phyloP scores from a whole-genome alignment of 352 stramenopile species.

The Phytopythium sindhum region DNA sequence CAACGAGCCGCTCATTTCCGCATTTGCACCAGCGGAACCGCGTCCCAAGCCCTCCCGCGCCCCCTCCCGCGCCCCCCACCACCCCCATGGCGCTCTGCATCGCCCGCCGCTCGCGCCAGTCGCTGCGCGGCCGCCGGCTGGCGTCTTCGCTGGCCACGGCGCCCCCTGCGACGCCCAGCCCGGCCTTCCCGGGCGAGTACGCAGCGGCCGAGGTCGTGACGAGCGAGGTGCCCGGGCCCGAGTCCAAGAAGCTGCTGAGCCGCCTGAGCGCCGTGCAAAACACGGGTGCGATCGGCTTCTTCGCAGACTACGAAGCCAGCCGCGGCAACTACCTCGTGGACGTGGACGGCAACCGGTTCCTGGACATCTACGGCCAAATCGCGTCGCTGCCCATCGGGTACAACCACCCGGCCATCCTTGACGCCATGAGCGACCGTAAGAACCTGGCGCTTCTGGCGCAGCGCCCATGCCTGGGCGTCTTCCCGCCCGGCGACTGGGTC shows the following conservation, averaged over 20 bases:
- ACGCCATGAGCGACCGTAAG: conserved; percentile 50
- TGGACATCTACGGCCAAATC: conserved; percentile 85
- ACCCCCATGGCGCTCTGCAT: conserved; percentile 9
- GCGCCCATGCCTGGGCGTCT: conserved; percentile 71
- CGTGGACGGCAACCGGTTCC: conserved; percentile 79
- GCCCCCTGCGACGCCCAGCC: conserved; percentile 43
- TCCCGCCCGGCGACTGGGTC: conserved; percentile 72
- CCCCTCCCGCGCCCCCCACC: conserved; percentile 8
- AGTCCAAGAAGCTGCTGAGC: conserved; percentile 53
- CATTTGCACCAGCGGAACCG: conserved; percentile 31
- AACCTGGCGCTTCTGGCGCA: conserved; percentile 74
- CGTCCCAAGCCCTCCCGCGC: conserved; percentile 1
- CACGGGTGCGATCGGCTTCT: conserved; percentile 68
- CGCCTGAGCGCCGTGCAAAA: conserved; percentile 63
- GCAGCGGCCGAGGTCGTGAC: conserved; percentile 46
- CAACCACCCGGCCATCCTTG: conserved; percentile 75
- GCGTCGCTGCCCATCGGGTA: conserved; percentile 82
- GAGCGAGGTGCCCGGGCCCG: conserved; percentile 50
- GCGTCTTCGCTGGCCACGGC: conserved; percentile 20
- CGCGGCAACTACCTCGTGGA: conserved; percentile 85
- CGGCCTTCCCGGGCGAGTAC: conserved; percentile 67
- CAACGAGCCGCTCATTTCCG: conserved; percentile 4
- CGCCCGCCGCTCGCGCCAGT: conserved; percentile 13
- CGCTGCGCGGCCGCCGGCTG: conserved; percentile 6
- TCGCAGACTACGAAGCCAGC: conserved; percentile 71